Evolutionary conservation across 2,329 filamentous ascomycete genomes (phyloP).

Genomic region (Aspergillus sp.): DNA sequence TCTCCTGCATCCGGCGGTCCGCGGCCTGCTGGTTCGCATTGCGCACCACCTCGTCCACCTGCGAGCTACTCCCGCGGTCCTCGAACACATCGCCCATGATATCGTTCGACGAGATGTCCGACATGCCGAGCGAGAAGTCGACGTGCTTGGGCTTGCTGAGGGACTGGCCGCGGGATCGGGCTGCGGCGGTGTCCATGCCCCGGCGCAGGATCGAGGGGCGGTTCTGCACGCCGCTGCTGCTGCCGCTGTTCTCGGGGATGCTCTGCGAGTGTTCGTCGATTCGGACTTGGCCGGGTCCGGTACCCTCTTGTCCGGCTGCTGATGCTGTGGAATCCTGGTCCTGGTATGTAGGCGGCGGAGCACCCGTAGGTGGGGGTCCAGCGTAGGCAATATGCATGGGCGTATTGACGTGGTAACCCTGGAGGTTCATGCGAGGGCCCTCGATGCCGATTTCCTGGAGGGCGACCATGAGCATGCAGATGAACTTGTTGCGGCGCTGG

Average conservation of each 20-base stretch:
- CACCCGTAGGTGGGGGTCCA: slow-evolving; percentile 32
- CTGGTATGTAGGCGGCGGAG: slow-evolving; percentile 42
- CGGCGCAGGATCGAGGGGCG: slow-evolving; percentile 58
- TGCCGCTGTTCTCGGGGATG: slow-evolving; percentile 27
- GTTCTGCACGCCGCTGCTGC: slow-evolving; percentile 21
- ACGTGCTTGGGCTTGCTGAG: slow-evolving; percentile 62
- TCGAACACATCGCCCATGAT: slow-evolving; percentile 66
- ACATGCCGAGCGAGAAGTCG: slow-evolving; percentile 70
- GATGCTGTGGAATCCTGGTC: slow-evolving; percentile 12
- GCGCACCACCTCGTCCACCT: too few species aligned
- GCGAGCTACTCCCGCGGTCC: slow-evolving; percentile 20
- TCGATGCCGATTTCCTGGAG: slow-evolving; percentile 84
- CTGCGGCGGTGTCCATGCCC: slow-evolving; percentile 40
- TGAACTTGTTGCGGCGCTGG: slow-evolving; percentile 89
- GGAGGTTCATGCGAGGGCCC: slow-evolving; percentile 72
- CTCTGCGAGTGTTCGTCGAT: slow-evolving; percentile 44
- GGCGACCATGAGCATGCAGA: slow-evolving; percentile 82
- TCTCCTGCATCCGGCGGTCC: too few species aligned
- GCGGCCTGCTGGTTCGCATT: too few species aligned
- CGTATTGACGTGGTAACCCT: slow-evolving; percentile 65
- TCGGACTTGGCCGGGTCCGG: not conserved
- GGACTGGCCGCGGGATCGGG: slow-evolving; percentile 56
- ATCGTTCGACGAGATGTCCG: slow-evolving; percentile 57
- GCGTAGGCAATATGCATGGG: slow-evolving; percentile 58
- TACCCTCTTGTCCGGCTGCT: too few species aligned